Conservation (phyloP, 2,329 filamentous ascomycete species). For the Colletotrichum liriopes region DNA sequence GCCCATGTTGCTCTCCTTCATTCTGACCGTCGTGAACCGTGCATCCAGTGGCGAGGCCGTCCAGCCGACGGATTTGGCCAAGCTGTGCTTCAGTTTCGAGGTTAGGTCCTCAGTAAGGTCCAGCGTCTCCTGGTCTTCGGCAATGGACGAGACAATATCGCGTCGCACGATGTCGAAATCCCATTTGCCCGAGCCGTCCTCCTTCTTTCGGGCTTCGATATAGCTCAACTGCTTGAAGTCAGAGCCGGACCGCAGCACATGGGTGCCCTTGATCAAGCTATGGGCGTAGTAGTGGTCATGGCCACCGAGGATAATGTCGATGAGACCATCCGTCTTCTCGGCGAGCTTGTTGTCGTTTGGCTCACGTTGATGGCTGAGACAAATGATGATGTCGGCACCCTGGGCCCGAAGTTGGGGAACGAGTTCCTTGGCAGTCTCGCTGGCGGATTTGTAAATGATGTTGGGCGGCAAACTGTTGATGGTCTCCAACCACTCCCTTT, state of each 20-base stretch:
- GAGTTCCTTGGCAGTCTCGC: slow-evolving; percentile 81
- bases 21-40: slow-evolving; percentile 86
- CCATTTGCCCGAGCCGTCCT: slow-evolving; percentile 71
- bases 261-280: slow-evolving; percentile 81
- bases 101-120: slow-evolving; percentile 79
- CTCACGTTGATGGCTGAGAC: slow-evolving; percentile 88
- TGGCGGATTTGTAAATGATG: slow-evolving; percentile 86
- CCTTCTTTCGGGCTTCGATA: slow-evolving; percentile 79
- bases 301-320: slow-evolving; percentile 90
- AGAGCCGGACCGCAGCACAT: slow-evolving; percentile 88
- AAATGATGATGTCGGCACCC: slow-evolving; percentile 87
- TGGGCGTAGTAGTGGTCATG: slow-evolving; percentile 94
- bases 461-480: slow-evolving; percentile 89
- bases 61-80: slow-evolving; percentile 88
- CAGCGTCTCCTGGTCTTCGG: slow-evolving; percentile 73
- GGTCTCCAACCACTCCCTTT: slow-evolving; percentile 90
- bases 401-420: slow-evolving; percentile 80
- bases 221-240: slow-evolving; percentile 96
- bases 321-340: slow-evolving; percentile 77
- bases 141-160: slow-evolving; percentile 79
- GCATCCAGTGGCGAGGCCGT: slow-evolving; percentile 87
- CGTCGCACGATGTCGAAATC: slow-evolving; percentile 83
- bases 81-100: slow-evolving; percentile 79
- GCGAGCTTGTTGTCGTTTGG: slow-evolving; percentile 93
- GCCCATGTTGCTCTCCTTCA: slow-evolving; percentile 85